Percentiles rank a stretch among this genome's conserved stretches.
Evolutionary conservation across 2,329 filamentous ascomycete species (phyloP).

Genomic region (Daldinia eschscholtzii): DNA sequence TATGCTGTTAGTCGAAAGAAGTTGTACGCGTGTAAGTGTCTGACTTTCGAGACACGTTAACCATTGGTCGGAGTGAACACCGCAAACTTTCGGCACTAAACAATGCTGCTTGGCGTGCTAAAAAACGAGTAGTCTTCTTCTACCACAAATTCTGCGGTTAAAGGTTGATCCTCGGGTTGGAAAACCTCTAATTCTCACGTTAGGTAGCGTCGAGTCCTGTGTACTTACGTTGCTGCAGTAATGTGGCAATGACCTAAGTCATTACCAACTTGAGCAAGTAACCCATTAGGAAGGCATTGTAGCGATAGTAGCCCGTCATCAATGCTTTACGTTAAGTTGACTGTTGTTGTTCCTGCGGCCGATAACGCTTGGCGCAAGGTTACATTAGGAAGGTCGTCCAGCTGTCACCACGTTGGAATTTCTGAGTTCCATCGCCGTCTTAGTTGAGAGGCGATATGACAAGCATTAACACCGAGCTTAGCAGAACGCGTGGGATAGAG

Average conservation of each 20-base stretch:
- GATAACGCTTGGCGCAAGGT: conserved; percentile 20
- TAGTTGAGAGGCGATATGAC: conserved; percentile 28
- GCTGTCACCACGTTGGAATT: conserved; percentile 12
- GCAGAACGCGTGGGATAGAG: conserved; percentile 39
- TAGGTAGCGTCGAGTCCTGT: conserved; percentile 8
- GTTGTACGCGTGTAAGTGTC: conserved; percentile 25
- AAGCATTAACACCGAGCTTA: conserved; percentile 28
- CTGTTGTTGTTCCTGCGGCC: conserved; percentile 29
- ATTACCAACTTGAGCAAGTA: conserved; percentile 16
- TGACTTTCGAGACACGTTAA: conserved; percentile 33
- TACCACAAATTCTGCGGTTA: neutral
- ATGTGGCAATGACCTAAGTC: conserved; percentile 21
- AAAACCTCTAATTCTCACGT: conserved; percentile 13
- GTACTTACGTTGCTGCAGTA: conserved; percentile 10
- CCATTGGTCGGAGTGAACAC: conserved; percentile 17
- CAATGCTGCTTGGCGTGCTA: conserved; percentile 16
- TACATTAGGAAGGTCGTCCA: conserved; percentile 40
- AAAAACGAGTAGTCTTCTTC: neutral
- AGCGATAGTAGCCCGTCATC: conserved; percentile 14
- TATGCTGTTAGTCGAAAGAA: conserved; percentile 11
- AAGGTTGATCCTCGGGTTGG: neutral
- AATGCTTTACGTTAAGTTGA: conserved; percentile 16
- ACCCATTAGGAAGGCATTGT: conserved; percentile 9
- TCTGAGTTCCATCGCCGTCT: conserved; percentile 32
- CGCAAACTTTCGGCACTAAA: conserved; percentile 21